Conservation (phyloP, 148 eudicot genomes). For the Rhododendron henanense region DNA sequence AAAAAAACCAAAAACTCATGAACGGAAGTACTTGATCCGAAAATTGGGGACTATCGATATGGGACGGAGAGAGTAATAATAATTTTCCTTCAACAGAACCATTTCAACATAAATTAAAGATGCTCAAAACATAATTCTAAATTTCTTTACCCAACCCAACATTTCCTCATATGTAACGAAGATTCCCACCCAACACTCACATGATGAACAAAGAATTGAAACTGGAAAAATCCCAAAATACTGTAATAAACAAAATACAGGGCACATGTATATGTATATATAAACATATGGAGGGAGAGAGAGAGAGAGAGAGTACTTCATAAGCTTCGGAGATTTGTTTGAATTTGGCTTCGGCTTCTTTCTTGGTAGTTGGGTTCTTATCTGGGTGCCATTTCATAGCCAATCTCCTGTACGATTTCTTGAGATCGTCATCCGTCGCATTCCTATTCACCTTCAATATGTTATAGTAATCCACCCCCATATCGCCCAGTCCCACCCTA, state of each 20-base stretch:
- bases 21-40: background rate
- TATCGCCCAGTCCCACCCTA: background rate
- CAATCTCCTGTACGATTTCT: conserved; percentile 60
- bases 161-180: background rate
- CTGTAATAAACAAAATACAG: background rate
- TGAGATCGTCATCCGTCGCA: conserved; percentile 62
- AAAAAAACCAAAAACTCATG: background rate
- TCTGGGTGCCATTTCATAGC: conserved; percentile 86
- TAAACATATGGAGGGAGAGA: background rate
- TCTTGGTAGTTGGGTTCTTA: conserved; percentile 66
- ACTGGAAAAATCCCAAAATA: background rate
- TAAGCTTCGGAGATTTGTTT: conserved; percentile 78
- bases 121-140: background rate
- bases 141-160: background rate
- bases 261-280: background rate
- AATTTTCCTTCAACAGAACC: background rate
- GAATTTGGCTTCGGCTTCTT: conserved; percentile 77
- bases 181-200: background rate
- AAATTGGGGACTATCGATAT: too few species aligned
- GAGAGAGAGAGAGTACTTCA: conserved; percentile 29
- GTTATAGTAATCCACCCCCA: conserved; percentile 69
- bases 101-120: background rate
- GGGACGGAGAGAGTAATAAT: too few species aligned
- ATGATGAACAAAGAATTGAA: background rate
- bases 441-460: conserved; percentile 47